Conservation (phyloP, 306 rosid species). For the Acacia confusa region DNA sequence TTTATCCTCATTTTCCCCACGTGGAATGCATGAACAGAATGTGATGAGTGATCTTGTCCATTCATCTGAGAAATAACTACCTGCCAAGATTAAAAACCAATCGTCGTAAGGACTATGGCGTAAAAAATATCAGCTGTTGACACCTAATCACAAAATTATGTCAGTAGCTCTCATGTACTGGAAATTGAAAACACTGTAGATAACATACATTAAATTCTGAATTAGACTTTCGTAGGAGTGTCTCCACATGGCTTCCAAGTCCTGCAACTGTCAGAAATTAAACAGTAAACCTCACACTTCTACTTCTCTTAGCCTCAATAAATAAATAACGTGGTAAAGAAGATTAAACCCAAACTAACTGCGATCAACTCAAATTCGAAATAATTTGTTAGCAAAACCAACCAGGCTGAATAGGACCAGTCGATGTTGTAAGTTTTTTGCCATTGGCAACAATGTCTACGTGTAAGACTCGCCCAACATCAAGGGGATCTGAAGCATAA, state of each 20-base stretch:
- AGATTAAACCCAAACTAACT: background rate
- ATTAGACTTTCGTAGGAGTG: constrained; percentile 79
- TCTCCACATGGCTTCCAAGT: constrained; percentile 67
- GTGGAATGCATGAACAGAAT: constrained; percentile 79
- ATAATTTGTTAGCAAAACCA: constrained; percentile 33
- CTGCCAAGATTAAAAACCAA: constrained; percentile 42
- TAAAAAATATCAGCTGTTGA: constrained; percentile 1
- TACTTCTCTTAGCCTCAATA: background rate
- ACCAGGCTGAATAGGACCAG: constrained; percentile 85
- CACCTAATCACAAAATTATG: background rate
- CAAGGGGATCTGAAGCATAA: constrained; percentile 89
- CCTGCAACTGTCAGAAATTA: constrained; percentile 67
- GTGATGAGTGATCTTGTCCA: constrained; percentile 83
- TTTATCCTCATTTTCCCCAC: constrained; percentile 96
- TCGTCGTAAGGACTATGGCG: constrained; percentile 15
- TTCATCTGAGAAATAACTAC: constrained; percentile 88
- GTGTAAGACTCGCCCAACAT: constrained; percentile 87
- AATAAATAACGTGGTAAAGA: background rate
- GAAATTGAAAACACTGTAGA: constrained; percentile 23
- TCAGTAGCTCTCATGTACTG: background rate
- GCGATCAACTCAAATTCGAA: constrained; percentile 5
- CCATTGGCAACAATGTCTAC: constrained; percentile 71
- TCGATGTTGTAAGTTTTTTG: constrained; percentile 56
- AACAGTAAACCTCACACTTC: constrained; percentile 34
- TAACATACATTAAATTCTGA: constrained; percentile 77